phyloP scores from a whole-genome alignment of 192 early-diverging fungal genomes.

The Coemansia furcata region DNA sequence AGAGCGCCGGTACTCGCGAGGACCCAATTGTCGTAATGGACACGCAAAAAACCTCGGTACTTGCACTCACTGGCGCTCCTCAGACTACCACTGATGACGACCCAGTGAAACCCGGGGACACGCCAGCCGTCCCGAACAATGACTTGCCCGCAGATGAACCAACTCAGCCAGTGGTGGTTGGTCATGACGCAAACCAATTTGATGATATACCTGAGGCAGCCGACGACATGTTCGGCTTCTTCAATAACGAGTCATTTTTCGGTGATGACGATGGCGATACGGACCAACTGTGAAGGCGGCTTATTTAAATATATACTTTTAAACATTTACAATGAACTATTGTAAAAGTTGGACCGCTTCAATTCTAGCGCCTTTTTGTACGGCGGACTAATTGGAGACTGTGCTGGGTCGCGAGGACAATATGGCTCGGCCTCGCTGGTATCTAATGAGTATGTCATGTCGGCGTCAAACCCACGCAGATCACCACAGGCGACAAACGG shows the following conservation, averaged over 20 bases:
- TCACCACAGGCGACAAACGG: conserved; percentile 94
- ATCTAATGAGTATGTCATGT: conserved; percentile 77
- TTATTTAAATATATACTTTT: conserved; percentile 1
- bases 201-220: not conserved
- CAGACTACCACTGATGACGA: not conserved
- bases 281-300: conserved; percentile 2
- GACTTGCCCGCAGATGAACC: not conserved
- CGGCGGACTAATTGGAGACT: conserved; percentile 85
- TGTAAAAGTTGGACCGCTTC: conserved; percentile 74
- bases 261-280: conserved; percentile 2
- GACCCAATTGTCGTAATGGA: conserved; percentile 32
- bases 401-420: conserved; percentile 65
- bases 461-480: conserved; percentile 82
- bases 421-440: conserved; percentile 50
- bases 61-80: not conserved
- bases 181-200: not conserved
- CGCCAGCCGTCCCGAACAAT: not conserved
- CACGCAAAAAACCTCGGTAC: conserved; percentile 15
- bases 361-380: conserved; percentile 80
- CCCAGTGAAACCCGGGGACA: not conserved
- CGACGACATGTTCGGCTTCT: conserved; percentile 4
- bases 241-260: not conserved
- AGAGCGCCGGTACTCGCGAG: conserved; percentile 19
- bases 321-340: conserved; percentile 35
- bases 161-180: not conserved